phyloP scores from a whole-genome alignment of 108 stramenopile genomes.

The Pseudonitzschia multiseries region DNA sequence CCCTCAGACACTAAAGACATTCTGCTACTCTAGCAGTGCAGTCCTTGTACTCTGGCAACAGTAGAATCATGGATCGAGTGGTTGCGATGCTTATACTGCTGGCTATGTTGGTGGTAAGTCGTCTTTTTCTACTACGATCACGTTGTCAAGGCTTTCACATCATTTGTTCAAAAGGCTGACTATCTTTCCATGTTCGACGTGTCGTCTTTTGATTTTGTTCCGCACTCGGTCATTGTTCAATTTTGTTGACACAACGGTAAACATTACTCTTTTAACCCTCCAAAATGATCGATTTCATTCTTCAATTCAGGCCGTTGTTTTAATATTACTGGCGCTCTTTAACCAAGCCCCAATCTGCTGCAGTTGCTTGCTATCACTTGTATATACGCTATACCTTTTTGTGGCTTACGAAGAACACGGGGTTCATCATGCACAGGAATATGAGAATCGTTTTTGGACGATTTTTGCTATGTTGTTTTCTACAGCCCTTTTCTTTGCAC shows the following conservation, averaged over 20 bases:
- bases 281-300: neutral
- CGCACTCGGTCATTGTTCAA: conserved; percentile 1
- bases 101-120: conserved; percentile 71
- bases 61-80: conserved; percentile 76
- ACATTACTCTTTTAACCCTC: conserved; percentile 4
- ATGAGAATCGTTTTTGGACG: conserved; percentile 95
- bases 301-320: conserved; percentile 40
- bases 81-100: conserved; percentile 81
- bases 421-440: conserved; percentile 88
- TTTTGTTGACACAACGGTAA: neutral
- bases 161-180: neutral
- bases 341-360: conserved; percentile 78
- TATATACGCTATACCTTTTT: conserved; percentile 82
- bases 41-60: neutral
- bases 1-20: neutral
- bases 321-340: conserved; percentile 78
- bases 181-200: neutral
- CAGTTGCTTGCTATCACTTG: conserved; percentile 64
- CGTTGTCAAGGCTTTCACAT: conserved; percentile 3
- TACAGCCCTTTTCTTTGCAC: conserved; percentile 79
- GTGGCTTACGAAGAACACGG: conserved; percentile 79
- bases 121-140: neutral
- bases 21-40: conserved; percentile 9
- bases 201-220: neutral
- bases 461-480: conserved; percentile 74